Base-by-base conservation (phyloP, 805 yeast genomes). In the Candida orba region DNA sequence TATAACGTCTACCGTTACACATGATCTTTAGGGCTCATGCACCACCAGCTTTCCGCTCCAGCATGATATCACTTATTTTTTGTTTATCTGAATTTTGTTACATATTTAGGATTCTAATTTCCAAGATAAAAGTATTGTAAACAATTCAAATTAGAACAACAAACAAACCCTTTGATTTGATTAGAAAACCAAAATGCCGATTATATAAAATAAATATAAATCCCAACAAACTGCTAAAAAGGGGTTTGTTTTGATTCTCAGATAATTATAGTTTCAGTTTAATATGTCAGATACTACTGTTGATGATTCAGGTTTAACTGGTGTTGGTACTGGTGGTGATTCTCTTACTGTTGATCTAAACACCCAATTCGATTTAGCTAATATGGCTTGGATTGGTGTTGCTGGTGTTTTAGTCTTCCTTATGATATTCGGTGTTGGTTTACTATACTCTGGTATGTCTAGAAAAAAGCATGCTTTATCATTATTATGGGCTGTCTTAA, bases 381-480 rank as follows among this genome's bases (percentile, higher is more conserved):
- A 87, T 60, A 82, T 84, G 85, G 86, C 78, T 6, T 89, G 95
- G 93, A 73, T 87, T 45, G 86, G 81, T 60, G 73, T 76, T 6
- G 73, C 87, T 17, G 81, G 79, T 8, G 81, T 76, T 17, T 72
- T 91, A 47, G 97, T 91, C 48, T 90, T 93, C 89, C 78, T 91
- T 56, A 91, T 91, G 96, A 66, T 89, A 55, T 97, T 98, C 31
- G 99, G 98, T 48, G 82, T 91, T 41, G 99, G 98, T 47, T 67
- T 93, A 44, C 70, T 91, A 50, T 91, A 91, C 66, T 86, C 96
- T 32, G 99, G 99, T 52, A 69, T 91, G 49, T 81, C 96, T 13
- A 80, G 99, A 65, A 91, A 91, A 65, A 86, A 89, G 65, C 96
- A 93, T 58, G 96, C 97, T n/a, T 69, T 91, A 43, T 86, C 96